These are phyloP conservation scores for Ascodesmis nigricans DNA, from an alignment of 495 filamentous ascomycete genomes.

Conservation along the genomic window DNA sequence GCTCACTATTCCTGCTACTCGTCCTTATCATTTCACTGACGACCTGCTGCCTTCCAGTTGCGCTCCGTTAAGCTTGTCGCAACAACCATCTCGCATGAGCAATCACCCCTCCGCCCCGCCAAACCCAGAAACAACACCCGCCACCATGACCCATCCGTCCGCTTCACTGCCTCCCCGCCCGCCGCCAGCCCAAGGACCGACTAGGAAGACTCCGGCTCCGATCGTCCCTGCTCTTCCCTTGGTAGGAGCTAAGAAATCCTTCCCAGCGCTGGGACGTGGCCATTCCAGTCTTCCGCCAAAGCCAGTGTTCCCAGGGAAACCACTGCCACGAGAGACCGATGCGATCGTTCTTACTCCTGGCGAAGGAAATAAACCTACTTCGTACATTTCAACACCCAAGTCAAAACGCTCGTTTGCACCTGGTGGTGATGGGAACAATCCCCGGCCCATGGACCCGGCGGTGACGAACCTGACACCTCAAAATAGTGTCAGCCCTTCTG, in stretches of 20 bases:
- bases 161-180: too few species aligned
- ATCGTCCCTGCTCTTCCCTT: conserved; percentile 19
- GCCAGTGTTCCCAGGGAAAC: conserved; percentile 19
- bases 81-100: too few species aligned
- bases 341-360: conserved; percentile 20
- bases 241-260: conserved; percentile 12
- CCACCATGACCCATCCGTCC: too few species aligned
- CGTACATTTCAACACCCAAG: conserved; percentile 10
- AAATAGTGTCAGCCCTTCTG: conserved; percentile 5
- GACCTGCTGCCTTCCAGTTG: too few species aligned
- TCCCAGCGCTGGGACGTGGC: conserved; percentile 18
- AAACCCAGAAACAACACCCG: too few species aligned
- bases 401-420: conserved; percentile 16
- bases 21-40: too few species aligned
- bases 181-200: too few species aligned
- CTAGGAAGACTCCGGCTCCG: too few species aligned
- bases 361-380: conserved; percentile 6
- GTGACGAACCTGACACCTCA: conserved; percentile 6
- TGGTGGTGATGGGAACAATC: conserved; percentile 2
- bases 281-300: conserved; percentile 19
- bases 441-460: conserved; percentile 6
- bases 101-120: too few species aligned
- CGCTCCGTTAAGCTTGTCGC: too few species aligned
- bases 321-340: conserved; percentile 17
- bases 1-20: too few species aligned